A percentile compares a stretch with the other conserved stretches of the same genome.
phyloP scores from a whole-genome alignment of 1,139 yeast genomes.

The Geotrichum restrictum region DNA sequence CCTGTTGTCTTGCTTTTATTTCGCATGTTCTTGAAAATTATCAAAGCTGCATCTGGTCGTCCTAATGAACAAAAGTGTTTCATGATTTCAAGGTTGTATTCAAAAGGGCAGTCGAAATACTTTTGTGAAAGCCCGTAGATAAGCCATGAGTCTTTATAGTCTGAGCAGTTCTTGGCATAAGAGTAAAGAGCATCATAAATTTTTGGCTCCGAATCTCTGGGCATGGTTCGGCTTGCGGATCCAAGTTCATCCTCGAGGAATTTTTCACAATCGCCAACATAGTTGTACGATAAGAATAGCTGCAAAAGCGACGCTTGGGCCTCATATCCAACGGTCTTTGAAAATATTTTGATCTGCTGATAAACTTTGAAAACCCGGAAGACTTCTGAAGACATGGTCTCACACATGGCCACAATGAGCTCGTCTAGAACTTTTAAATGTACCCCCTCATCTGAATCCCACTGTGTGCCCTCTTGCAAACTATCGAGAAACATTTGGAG shows the following conservation, averaged over 20 bases:
- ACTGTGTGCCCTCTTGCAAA: constrained; percentile 42
- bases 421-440: constrained; percentile 37
- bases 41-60: constrained; percentile 61
- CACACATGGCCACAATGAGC: constrained; percentile 34
- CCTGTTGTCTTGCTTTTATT: constrained; percentile 56
- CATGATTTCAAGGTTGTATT: constrained; percentile 58
- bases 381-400: constrained; percentile 30
- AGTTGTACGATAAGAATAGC: constrained; percentile 48
- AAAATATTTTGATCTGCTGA: constrained; percentile 41
- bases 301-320: constrained; percentile 49
- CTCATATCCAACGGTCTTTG: constrained; percentile 41
- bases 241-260: constrained; percentile 57
- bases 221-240: constrained; percentile 39
- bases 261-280: constrained; percentile 56
- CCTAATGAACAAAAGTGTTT: constrained; percentile 54
- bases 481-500: constrained; percentile 40
- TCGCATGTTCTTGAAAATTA: constrained; percentile 61
- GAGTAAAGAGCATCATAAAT: constrained; percentile 46
- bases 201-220: constrained; percentile 36
- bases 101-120: constrained; percentile 58
- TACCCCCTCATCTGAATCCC: constrained; percentile 42
- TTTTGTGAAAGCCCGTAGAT: constrained; percentile 58
- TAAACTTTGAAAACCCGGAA: constrained; percentile 33
- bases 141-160: constrained; percentile 57
- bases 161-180: constrained; percentile 44